These are phyloP conservation scores for Clitopilus hobsonii DNA, from an alignment of 768 basidiomycete genomes.

Conservation along the genomic window DNA sequence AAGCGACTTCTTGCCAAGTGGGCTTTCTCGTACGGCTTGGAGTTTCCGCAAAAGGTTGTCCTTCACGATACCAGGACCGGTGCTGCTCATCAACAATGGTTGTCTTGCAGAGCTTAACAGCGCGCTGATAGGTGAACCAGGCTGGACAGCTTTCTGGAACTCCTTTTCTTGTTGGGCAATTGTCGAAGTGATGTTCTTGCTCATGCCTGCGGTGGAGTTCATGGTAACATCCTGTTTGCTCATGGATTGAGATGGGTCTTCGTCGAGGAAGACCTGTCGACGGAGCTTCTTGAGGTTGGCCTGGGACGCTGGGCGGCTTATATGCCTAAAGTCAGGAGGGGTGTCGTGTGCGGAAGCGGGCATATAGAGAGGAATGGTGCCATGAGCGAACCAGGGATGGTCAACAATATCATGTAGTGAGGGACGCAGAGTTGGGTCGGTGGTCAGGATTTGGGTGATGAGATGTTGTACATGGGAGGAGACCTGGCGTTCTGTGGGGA, in stretches of 20 bases:
- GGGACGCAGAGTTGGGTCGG: constrained; percentile 78
- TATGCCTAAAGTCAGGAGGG: constrained; percentile 70
- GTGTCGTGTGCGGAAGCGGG: constrained; percentile 73
- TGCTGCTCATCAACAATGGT: constrained; percentile 69
- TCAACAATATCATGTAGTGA: constrained; percentile 80
- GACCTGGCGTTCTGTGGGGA: constrained; percentile 72
- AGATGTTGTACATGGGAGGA: constrained; percentile 72
- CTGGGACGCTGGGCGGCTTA: constrained; percentile 55
- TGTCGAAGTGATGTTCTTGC: constrained; percentile 48
- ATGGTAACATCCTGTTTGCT: constrained; percentile 24
- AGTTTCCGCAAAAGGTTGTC: constrained; percentile 48
- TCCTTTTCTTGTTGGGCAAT: constrained; percentile 90
- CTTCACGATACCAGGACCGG: constrained; percentile 24
- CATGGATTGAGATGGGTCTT: constrained; percentile 45
- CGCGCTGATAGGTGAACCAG: constrained; percentile 90
- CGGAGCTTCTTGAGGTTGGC: constrained; percentile 69
- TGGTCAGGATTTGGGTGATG: constrained; percentile 81
- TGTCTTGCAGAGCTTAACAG: constrained; percentile 85
- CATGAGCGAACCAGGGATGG: constrained; percentile 79
- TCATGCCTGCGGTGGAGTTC: constrained; percentile 10
- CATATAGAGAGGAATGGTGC: constrained; percentile 77
- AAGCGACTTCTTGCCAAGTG: constrained; percentile 40
- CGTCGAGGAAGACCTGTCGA: constrained; percentile 58
- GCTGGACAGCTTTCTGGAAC: constrained; percentile 94
- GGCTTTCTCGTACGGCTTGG: constrained; percentile 55